phyloP scores from a whole-genome alignment of 2,329 filamentous ascomycete species.

The Thelonectria discophora region DNA sequence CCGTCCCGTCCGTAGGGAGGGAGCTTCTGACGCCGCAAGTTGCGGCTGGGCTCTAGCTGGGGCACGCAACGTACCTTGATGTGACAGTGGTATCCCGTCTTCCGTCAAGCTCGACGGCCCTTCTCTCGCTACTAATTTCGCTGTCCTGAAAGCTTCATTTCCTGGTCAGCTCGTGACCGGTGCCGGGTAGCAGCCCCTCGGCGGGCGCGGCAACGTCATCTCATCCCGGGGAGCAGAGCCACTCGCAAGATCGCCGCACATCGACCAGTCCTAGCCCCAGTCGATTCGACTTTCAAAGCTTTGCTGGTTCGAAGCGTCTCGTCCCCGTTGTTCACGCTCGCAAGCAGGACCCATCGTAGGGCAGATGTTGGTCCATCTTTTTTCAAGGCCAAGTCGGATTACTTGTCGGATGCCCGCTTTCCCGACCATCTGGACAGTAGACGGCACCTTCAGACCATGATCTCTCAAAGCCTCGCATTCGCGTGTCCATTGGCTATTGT shows the following conservation, averaged over 20 bases:
- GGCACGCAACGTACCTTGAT: conserved; percentile 22
- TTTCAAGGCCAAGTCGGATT: not conserved
- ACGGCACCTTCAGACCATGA: not conserved
- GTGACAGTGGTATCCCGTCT: conserved; percentile 35
- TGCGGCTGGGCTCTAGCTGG: conserved; percentile 26
- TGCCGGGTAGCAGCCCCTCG: conserved; percentile 21
- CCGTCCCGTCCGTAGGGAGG: conserved; percentile 30
- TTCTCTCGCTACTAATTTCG: conserved; percentile 41
- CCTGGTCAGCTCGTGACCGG: conserved; percentile 32
- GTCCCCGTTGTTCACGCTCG: conserved; percentile 17
- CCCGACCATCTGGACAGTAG: not conserved
- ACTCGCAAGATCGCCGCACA: conserved; percentile 26
- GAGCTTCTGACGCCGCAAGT: conserved; percentile 20
- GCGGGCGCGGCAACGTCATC: conserved; percentile 32
- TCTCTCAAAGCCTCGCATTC: too few species aligned
- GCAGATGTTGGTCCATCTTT: conserved; percentile 5
- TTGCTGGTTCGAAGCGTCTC: conserved; percentile 23
- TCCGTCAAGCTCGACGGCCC: conserved; percentile 23
- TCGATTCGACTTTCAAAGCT: conserved; percentile 16
- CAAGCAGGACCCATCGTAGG: conserved; percentile 5
- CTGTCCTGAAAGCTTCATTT: conserved; percentile 40
- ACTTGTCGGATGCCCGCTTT: too few species aligned
- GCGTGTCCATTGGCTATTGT: not conserved
- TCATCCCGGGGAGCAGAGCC: conserved; percentile 29
- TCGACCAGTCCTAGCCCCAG: conserved; percentile 16